phyloP scores from a whole-genome alignment of 306 rosid species.

The Prunus armeniaca region DNA sequence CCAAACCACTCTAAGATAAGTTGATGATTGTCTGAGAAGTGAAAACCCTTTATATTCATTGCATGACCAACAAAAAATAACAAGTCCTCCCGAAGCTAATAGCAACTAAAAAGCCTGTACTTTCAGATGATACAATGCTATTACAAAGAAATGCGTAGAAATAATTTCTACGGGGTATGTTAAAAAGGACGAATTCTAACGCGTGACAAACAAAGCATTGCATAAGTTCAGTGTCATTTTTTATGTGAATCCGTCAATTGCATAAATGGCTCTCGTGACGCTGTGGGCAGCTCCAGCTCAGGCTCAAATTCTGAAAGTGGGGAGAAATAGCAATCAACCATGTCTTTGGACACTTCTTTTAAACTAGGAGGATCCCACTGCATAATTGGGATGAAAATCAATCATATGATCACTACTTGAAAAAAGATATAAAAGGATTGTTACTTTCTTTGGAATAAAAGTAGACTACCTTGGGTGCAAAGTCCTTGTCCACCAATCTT shows the following conservation, averaged over 20 bases:
- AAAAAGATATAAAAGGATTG: background rate
- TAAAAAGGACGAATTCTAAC: background rate
- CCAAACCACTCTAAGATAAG: background rate
- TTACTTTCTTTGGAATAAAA: background rate
- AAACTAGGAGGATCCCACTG: conserved; percentile 89
- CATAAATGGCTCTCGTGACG: conserved; percentile 74
- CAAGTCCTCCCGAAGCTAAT: background rate
- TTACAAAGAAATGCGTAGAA: background rate
- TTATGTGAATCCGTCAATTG: conserved; percentile 20
- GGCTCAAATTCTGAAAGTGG: conserved; percentile 54
- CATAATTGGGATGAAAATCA: conserved; percentile 25
- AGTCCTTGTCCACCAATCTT: conserved; percentile 80
- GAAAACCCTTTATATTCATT: background rate
- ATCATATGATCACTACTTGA: background rate
- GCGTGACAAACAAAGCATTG: background rate
- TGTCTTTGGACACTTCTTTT: conserved; percentile 69
- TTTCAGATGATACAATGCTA: background rate
- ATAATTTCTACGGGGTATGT: background rate
- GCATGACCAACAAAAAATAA: background rate
- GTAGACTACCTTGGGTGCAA: conserved; percentile 69
- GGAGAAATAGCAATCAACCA: conserved; percentile 70
- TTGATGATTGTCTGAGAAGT: background rate
- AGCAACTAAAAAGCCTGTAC: background rate
- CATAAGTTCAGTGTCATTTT: background rate
- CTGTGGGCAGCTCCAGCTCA: conserved; percentile 69